Evolutionary conservation across 768 basidiomycete species (phyloP).

Genomic region (Macrolepiota albuminosa): DNA sequence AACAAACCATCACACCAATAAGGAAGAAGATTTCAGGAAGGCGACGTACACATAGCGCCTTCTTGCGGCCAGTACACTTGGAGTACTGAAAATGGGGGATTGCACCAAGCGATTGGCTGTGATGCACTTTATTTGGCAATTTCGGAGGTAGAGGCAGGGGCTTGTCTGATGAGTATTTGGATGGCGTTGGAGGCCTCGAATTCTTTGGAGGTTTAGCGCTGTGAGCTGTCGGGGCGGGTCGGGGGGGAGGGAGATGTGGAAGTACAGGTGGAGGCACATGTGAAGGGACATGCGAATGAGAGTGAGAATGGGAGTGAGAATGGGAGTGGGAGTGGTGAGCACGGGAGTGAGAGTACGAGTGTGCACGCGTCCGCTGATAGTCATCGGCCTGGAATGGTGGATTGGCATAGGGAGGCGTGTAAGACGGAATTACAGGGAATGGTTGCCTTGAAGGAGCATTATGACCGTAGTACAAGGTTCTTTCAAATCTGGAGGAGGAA

Average conservation of each 20-base stretch:
- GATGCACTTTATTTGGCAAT: slow-evolving; percentile 2
- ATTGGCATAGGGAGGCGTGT: slow-evolving; percentile 9
- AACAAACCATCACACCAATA: slow-evolving; percentile 1
- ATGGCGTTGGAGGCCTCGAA: slow-evolving; percentile 1
- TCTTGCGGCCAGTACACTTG: slow-evolving; percentile 72
- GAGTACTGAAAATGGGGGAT: slow-evolving; percentile 58
- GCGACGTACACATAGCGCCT: slow-evolving; percentile 71
- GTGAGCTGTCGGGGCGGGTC: background rate
- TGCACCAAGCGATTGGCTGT: slow-evolving; percentile 11
- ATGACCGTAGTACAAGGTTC: slow-evolving; percentile 12
- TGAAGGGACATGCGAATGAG: slow-evolving; percentile 20
- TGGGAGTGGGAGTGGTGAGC: slow-evolving; percentile 12
- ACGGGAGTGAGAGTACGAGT: slow-evolving; percentile 14
- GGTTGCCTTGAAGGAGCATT: slow-evolving; percentile 10
- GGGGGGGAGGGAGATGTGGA: background rate
- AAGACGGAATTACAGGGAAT: slow-evolving; percentile 6
- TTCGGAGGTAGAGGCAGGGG: slow-evolving; percentile 3
- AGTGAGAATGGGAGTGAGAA: slow-evolving; percentile 9
- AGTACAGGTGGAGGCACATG: background rate
- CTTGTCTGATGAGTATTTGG: slow-evolving; percentile 2
- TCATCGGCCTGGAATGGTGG: slow-evolving; percentile 1
- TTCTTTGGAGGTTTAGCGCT: slow-evolving; percentile 1
- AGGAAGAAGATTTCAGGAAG: slow-evolving; percentile 7
- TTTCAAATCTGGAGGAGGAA: slow-evolving; percentile 13
- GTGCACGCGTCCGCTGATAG: slow-evolving; percentile 6